These are phyloP conservation scores for Bromus sterilis DNA, from an alignment of 176 grass and related monocot species.

Conservation along the genomic window DNA sequence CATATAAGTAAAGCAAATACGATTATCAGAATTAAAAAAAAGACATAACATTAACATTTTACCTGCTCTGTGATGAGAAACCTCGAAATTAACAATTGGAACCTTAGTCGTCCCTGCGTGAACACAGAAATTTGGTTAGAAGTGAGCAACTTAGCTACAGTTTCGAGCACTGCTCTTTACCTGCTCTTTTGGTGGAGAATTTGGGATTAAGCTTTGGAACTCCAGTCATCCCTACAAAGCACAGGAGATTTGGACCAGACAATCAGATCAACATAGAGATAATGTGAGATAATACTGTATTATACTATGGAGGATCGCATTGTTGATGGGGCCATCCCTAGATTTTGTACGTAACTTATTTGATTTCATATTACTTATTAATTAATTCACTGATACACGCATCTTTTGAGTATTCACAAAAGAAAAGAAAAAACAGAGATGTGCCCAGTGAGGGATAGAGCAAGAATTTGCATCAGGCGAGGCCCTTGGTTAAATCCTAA, in stretches of 20 bases:
- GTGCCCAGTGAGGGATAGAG: not conserved
- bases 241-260: not conserved
- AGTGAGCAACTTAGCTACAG: not conserved
- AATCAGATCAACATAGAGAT: not conserved
- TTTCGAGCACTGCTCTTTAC: conserved; percentile 26
- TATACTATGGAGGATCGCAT: not conserved
- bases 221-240: conserved; percentile 36
- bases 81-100: conserved; percentile 33
- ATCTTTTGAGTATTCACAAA: not conserved
- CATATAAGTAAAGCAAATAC: not conserved
- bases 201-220: conserved; percentile 28
- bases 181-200: conserved; percentile 50
- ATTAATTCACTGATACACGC: not conserved
- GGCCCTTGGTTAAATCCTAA: not conserved
- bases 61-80: conserved; percentile 45
- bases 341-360: not conserved
- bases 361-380: not conserved
- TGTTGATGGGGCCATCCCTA: not conserved
- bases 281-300: not conserved
- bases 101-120: conserved; percentile 19
- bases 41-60: not conserved
- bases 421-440: not conserved
- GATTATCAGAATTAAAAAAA: not conserved
- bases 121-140: not conserved
- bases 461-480: not conserved